Percentiles rank a stretch among this genome's conserved stretches.
Conservation (phyloP, 345 rosid species). For the Camelina hispida region DNA sequence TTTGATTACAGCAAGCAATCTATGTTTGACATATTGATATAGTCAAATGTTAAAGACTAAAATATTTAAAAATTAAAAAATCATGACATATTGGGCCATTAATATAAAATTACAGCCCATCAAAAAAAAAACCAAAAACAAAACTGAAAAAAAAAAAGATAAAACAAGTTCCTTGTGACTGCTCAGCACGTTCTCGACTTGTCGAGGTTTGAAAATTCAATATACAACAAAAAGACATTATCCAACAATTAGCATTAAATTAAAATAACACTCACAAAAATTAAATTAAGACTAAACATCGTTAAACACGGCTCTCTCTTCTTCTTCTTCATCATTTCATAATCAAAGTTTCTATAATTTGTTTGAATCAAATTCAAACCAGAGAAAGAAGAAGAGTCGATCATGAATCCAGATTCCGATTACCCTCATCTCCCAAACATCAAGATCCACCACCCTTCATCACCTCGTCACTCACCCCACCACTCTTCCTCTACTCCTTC, state of each 20-base stretch:
- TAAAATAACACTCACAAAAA: background rate
- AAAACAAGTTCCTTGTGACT: background rate
- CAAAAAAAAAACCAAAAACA: too few relatives aligned
- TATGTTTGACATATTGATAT: too few relatives aligned
- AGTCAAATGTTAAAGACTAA: too few relatives aligned
- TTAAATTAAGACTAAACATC: background rate
- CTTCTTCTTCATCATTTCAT: background rate
- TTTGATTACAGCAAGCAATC: too few relatives aligned
- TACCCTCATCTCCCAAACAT: conserved; percentile 73
- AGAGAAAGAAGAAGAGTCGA: background rate
- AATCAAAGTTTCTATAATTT: background rate
- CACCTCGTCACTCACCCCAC: conserved; percentile 52
- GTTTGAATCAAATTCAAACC: background rate
- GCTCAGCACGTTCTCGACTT: conserved; percentile 38
- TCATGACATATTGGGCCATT: too few relatives aligned
- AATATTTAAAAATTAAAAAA: too few relatives aligned
- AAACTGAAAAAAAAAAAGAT: too few relatives aligned
- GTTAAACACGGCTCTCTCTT: conserved; percentile 26
- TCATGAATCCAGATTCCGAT: conserved; percentile 53
- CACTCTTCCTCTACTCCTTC: conserved; percentile 46
- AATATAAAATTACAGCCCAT: too few relatives aligned
- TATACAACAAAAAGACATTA: conserved; percentile 1
- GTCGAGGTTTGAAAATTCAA: background rate
- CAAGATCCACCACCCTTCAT: conserved; percentile 66
- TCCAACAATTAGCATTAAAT: conserved; percentile 31